phyloP scores from a whole-genome alignment of 1,284 basidiomycete species.

The Apiotrichum mycotoxinovorans region DNA sequence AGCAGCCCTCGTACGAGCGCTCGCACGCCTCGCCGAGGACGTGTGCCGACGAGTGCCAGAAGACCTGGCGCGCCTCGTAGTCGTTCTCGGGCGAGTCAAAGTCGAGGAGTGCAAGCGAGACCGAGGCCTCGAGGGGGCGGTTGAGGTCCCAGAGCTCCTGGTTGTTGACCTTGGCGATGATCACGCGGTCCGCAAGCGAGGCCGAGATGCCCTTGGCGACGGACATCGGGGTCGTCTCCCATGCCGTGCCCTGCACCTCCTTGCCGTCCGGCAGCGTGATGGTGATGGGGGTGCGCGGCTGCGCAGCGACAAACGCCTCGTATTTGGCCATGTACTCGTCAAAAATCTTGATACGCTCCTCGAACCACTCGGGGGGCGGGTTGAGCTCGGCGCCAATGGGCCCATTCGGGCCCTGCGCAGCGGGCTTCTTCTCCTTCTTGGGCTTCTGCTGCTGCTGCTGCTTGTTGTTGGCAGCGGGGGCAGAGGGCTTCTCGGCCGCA shows the following conservation, averaged over 20 bases:
- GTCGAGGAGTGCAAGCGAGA: conserved; percentile 80
- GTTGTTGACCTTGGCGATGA: conserved; percentile 86
- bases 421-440: conserved; percentile 48
- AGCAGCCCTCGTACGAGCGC: conserved; percentile 87
- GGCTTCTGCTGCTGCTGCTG: conserved; percentile 26
- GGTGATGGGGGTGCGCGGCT: conserved; percentile 76
- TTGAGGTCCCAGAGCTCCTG: conserved; percentile 92
- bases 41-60: conserved; percentile 99
- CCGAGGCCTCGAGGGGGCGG: conserved; percentile 80
- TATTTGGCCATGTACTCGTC: conserved; percentile 84
- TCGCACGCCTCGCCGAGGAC: conserved; percentile 98
- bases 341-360: conserved; percentile 84
- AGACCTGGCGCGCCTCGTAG: conserved; percentile 84
- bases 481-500: not conserved
- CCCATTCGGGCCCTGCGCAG: not conserved
- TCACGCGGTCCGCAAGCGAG: conserved; percentile 79
- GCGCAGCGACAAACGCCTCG: conserved; percentile 73
- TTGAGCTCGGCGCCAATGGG: conserved; percentile 57
- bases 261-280: conserved; percentile 87
- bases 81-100: conserved; percentile 82
- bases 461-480: not conserved
- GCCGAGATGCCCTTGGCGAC: conserved; percentile 84
- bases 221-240: conserved; percentile 95
- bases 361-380: conserved; percentile 82
- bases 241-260: conserved; percentile 75